These are phyloP conservation scores for Syzygium malaccense DNA, from an alignment of 441 rosid genomes.

Conservation along the genomic window DNA sequence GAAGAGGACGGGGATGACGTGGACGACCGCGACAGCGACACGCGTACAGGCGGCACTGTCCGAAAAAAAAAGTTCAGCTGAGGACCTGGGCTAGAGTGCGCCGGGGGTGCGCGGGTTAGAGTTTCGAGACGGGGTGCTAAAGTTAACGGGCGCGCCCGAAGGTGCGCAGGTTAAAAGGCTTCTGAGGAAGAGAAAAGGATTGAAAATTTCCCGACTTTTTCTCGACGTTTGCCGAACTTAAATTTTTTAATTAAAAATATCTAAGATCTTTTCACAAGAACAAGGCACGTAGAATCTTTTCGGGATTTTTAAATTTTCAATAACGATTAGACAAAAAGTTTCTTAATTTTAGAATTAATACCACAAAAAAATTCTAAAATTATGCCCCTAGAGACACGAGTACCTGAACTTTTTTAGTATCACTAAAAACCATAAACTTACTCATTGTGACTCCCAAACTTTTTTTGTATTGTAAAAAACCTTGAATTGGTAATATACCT, in stretches of 20 bases:
- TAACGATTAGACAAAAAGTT: not conserved
- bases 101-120: conserved; percentile 15
- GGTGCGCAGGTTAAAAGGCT: conserved; percentile 24
- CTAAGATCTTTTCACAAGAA: not conserved
- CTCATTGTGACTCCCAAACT: too few species aligned
- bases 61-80: not conserved
- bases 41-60: conserved; percentile 23
- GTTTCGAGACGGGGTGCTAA: not conserved
- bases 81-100: conserved; percentile 24
- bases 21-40: conserved; percentile 29
- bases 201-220: not conserved
- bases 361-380: too few species aligned
- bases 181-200: not conserved
- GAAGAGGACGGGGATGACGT: conserved; percentile 35
- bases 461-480: too few species aligned
- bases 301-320: not conserved
- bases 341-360: not conserved
- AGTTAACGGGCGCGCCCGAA: not conserved
- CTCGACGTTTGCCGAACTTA: too few species aligned
- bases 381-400: too few species aligned
- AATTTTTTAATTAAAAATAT: too few species aligned
- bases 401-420: too few species aligned
- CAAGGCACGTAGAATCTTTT: not conserved
- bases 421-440: too few species aligned
- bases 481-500: too few species aligned